Conservation (phyloP, 2,329 filamentous ascomycete species). For the Colletotrichum gigasporum region DNA sequence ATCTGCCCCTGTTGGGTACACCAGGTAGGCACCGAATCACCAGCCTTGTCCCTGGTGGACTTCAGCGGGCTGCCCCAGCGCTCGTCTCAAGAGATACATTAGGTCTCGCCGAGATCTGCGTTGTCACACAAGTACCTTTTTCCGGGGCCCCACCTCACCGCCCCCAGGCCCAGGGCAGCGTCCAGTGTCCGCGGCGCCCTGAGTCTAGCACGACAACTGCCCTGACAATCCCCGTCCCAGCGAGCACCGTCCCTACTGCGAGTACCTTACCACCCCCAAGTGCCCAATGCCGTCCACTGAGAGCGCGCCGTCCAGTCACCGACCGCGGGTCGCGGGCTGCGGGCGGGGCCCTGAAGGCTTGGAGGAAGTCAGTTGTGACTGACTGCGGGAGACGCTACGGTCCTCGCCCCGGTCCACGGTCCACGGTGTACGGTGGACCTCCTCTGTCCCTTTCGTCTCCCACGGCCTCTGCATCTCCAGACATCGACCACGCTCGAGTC, state of each 20-base stretch:
- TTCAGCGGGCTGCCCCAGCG: background rate
- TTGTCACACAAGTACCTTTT: conserved; percentile 1
- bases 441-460: conserved; percentile 14
- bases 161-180: background rate
- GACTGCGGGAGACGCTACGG: too few relatives aligned
- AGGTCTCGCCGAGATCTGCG: background rate
- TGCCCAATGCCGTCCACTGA: too few relatives aligned
- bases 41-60: background rate
- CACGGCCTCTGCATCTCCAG: background rate
- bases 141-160: background rate
- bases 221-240: too few relatives aligned
- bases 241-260: too few relatives aligned
- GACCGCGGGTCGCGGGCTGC: conserved; percentile 4
- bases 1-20: background rate
- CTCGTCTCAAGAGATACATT: background rate
- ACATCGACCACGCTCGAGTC: conserved; percentile 16
- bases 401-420: too few relatives aligned
- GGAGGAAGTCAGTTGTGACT: too few relatives aligned
- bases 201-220: background rate
- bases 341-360: background rate
- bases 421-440: conserved; percentile 6
- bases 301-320: background rate
- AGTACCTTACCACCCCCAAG: too few relatives aligned
- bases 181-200: too few relatives aligned
- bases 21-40: conserved; percentile 23